Base-by-base conservation (phyloP, 164 flowering plant species). In the Stephania yunnanensis region DNA sequence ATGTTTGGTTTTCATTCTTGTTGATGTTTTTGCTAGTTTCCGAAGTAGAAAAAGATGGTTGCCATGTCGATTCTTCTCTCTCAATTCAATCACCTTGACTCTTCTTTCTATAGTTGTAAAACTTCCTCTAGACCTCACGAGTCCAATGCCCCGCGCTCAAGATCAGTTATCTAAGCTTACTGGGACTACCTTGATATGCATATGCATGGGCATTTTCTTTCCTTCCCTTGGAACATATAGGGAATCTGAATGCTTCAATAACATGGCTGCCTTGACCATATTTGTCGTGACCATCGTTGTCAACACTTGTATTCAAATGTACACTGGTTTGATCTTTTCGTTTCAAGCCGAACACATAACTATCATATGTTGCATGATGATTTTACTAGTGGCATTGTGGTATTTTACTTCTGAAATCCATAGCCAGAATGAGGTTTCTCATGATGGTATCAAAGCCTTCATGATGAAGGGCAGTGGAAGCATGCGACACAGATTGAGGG, bases 161-260 rank as follows among this genome's bases (percentile, higher is more conserved):
- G 36, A 31, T 31, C 36, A 31, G 36, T 31, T 31, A 31, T 31
- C 36, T 31, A 31, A 31, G 36, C 36, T 31, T 31, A 31, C 36
- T 31, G 36, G 36, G 36, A 31, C 36, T 31, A 31, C 36, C 36
- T 31, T 31, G 36, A 65, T 12, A n/a, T 75, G 73, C 69, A 75
- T 70, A 13, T 70, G 45, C 25, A 70, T 75, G 77, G 66, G 71
- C 42, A 68, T 68, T 19, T 19, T 53, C 15, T 50, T 68, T 64
- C 71, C 77, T 69, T 75, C 77, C 9, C 53, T 75, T 20, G 77
- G 77, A 29, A 52, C 17, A 22, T n/a, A 36, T 1, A 70, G 15
- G 0, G 13, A 29, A 3, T 29, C 55, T 12, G 55, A 50, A 12
- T 50, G 73, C 25, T 45, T 52, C 22, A 31, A 53, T 6, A 75